Conservation (phyloP, 306 rosid genomes). For the Quercus wislizeni region DNA sequence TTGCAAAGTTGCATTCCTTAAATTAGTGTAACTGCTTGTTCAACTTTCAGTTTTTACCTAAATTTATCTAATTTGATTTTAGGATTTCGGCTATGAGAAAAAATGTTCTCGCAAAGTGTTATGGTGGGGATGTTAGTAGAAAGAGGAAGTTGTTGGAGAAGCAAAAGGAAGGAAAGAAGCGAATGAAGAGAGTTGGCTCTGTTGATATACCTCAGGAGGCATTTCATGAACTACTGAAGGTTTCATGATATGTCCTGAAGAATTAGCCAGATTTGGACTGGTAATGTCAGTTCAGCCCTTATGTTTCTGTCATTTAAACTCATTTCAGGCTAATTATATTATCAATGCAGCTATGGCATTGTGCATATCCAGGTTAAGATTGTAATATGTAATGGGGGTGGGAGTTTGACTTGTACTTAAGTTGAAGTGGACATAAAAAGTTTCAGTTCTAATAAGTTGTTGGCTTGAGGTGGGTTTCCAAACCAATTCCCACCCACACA, state of each 20-base stretch:
- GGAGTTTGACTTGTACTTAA: background rate
- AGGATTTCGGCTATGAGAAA: constrained; percentile 89
- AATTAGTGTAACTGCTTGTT: background rate
- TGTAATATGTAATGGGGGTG: background rate
- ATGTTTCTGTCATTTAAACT: background rate
- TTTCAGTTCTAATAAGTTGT: background rate
- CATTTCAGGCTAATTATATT: background rate
- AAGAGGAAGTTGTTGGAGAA: constrained; percentile 91
- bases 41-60: constrained; percentile 12
- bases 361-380: background rate
- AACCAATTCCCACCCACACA: background rate
- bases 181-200: constrained; percentile 95
- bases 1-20: constrained; percentile 5
- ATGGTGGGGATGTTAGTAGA: constrained; percentile 86
- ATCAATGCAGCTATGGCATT: background rate
- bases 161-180: constrained; percentile 96
- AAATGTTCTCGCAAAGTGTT: constrained; percentile 93
- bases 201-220: constrained; percentile 98
- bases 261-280: constrained; percentile 1
- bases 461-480: background rate
- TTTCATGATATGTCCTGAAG: constrained; percentile 43
- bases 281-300: background rate
- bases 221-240: constrained; percentile 82
- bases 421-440: no score
- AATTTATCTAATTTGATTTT: constrained; percentile 22